These are phyloP conservation scores for Kuraishia capsulata DNA, from an alignment of 805 yeast genomes.

Conservation along the genomic window DNA sequence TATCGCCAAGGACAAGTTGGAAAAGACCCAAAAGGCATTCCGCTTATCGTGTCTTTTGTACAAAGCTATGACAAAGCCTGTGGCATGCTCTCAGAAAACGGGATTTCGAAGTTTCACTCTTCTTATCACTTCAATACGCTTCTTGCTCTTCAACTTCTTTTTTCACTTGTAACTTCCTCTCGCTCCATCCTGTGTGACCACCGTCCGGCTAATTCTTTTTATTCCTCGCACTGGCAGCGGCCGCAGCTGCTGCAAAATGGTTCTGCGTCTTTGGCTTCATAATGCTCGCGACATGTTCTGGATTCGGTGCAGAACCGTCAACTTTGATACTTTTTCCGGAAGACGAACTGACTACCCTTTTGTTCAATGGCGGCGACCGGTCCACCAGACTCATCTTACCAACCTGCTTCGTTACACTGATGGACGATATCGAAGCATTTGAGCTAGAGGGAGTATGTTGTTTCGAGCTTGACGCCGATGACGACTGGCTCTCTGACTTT, in stretches of 20 bases:
- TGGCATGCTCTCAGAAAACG: too few relatives aligned
- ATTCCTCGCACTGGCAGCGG: constrained; percentile 11
- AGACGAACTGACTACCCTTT: neutral
- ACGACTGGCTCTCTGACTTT: too few relatives aligned
- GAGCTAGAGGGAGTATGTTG: neutral
- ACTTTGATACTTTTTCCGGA: neutral
- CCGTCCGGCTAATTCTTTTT: too few relatives aligned
- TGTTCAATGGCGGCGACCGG: neutral
- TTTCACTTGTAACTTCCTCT: constrained; percentile 4
- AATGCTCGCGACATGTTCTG: constrained; percentile 5
- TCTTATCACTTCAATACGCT: too few relatives aligned
- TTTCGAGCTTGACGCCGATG: constrained; percentile 1
- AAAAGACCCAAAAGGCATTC: too few relatives aligned
- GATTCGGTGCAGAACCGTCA: constrained; percentile 4
- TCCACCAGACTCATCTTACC: neutral
- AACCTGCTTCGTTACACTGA: neutral
- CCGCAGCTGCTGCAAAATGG: constrained; percentile 11
- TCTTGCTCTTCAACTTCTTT: too few relatives aligned
- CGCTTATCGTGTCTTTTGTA: too few relatives aligned
- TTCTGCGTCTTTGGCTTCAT: constrained; percentile 7
- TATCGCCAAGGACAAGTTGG: too few relatives aligned
- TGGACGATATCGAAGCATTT: too few relatives aligned
- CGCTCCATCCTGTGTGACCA: too few relatives aligned
- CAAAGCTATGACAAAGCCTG: too few relatives aligned
- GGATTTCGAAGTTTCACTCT: too few relatives aligned